Percentiles rank a stretch among this genome's conserved stretches.
phyloP scores from a whole-genome alignment of 306 rosid species.

The Ochetophila trinervis region DNA sequence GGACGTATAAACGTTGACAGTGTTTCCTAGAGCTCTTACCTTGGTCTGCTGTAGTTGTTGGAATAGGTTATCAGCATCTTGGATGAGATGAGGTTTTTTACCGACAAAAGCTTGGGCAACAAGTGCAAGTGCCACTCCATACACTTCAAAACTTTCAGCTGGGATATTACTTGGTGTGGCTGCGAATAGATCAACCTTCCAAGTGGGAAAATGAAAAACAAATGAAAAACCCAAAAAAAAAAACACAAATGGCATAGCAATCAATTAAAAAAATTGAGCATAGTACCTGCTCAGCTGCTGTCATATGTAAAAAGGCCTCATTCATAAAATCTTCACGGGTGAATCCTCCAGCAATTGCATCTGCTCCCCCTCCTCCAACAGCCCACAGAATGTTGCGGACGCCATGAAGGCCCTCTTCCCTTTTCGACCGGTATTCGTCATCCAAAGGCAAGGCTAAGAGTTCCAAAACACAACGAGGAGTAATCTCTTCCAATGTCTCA shows the following conservation, averaged over 20 bases:
- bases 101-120: slow-evolving; percentile 87
- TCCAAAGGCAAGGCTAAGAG: slow-evolving; percentile 74
- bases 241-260: background rate
- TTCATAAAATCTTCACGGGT: slow-evolving; percentile 89
- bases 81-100: slow-evolving; percentile 85
- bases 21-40: slow-evolving; percentile 43
- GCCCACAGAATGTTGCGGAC: slow-evolving; percentile 91
- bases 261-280: no score
- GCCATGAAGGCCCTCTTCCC: slow-evolving; percentile 93
- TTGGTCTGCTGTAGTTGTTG: slow-evolving; percentile 92
- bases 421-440: slow-evolving; percentile 51
- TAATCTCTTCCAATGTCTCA: slow-evolving; percentile 91
- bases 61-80: slow-evolving; percentile 87
- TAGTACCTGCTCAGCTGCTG: slow-evolving; percentile 94
- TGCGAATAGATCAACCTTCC: slow-evolving; percentile 88
- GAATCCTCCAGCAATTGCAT: slow-evolving; percentile 87
- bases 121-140: slow-evolving; percentile 94
- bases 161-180: slow-evolving; percentile 94
- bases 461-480: slow-evolving; percentile 87
- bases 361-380: slow-evolving; percentile 99
- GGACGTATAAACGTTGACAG: slow-evolving; percentile 45
- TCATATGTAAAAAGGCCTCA: slow-evolving; percentile 77
- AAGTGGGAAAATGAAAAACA: background rate
- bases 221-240: background rate
- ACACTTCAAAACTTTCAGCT: slow-evolving; percentile 94